These are phyloP conservation scores for Colletotrichum karsti DNA, from an alignment of 2,329 filamentous ascomycete genomes.

Conservation along the genomic window DNA sequence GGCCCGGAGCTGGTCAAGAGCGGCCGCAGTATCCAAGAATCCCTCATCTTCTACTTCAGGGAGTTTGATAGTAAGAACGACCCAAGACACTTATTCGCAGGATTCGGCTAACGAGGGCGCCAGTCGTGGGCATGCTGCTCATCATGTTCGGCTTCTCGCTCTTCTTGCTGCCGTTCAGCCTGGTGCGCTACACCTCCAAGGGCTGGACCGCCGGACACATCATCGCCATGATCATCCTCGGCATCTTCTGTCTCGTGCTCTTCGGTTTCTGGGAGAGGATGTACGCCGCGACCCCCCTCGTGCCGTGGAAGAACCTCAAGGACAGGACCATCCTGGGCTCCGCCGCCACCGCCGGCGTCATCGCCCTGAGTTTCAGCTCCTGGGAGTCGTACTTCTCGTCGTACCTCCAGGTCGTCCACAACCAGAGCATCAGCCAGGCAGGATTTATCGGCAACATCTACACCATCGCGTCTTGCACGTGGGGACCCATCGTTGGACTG, in stretches of 20 bases:
- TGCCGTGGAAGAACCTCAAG: conserved; percentile 50
- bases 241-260: conserved; percentile 14
- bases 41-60: conserved; percentile 28
- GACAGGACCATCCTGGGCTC: conserved; percentile 34
- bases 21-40: conserved; percentile 34
- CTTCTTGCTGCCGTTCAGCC: conserved; percentile 66
- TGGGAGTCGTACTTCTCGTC: conserved; percentile 46
- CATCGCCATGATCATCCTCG: conserved; percentile 46
- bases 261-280: conserved; percentile 48
- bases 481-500: conserved; percentile 48
- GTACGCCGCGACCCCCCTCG: conserved; percentile 54
- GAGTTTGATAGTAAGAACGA: conserved; percentile 37
- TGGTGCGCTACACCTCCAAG: conserved; percentile 52
- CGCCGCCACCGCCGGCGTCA: conserved; percentile 47
- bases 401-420: conserved; percentile 47
- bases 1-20: conserved; percentile 28
- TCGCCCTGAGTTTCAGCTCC: conserved; percentile 50
- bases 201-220: conserved; percentile 52
- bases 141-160: conserved; percentile 57
- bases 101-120: neutral
- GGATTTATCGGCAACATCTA: conserved; percentile 43
- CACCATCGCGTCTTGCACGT: conserved; percentile 47
- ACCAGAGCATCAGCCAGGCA: conserved; percentile 35
- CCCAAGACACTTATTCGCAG: fast-evolving
- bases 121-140: conserved; percentile 56